phyloP scores from a whole-genome alignment of 768 basidiomycete species.

The Coprinopsis sp. region DNA sequence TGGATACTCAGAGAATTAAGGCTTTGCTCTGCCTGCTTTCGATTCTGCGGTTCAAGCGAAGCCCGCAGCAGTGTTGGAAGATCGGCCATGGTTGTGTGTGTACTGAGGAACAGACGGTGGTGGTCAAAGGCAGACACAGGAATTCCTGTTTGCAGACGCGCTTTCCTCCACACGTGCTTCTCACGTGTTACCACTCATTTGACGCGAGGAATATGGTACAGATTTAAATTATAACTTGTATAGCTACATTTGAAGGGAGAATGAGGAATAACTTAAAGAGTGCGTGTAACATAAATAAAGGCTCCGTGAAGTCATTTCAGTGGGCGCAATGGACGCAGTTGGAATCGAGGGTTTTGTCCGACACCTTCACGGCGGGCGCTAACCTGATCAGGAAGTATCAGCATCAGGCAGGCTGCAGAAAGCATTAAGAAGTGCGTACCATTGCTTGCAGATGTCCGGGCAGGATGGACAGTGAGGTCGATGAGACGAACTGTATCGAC shows the following conservation, averaged over 20 bases:
- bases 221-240: not conserved
- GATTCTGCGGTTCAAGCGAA: slow-evolving; percentile 60
- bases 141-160: slow-evolving; percentile 2
- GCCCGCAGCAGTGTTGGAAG: slow-evolving; percentile 66
- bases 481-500: slow-evolving; percentile 41
- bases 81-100: slow-evolving; percentile 49
- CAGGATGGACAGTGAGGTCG: slow-evolving; percentile 30
- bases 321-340: slow-evolving; percentile 15
- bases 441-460: slow-evolving; percentile 34
- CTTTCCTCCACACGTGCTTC: not conserved
- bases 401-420: not conserved
- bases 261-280: no score
- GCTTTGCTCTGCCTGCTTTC: slow-evolving; percentile 79
- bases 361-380: slow-evolving; percentile 21
- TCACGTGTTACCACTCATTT: not conserved
- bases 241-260: no score
- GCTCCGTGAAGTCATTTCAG: no score
- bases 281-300: no score
- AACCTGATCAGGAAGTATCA: slow-evolving; percentile 17
- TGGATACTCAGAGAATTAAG: slow-evolving; percentile 65
- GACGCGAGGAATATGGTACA: not conserved
- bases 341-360: slow-evolving; percentile 13
- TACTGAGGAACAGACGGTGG: not conserved
- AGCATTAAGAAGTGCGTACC: slow-evolving; percentile 21
- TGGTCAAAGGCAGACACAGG: slow-evolving; percentile 6